Evolutionary conservation across 192 early-diverging fungal species (phyloP).

Genomic region (Coemansia asiatica): DNA sequence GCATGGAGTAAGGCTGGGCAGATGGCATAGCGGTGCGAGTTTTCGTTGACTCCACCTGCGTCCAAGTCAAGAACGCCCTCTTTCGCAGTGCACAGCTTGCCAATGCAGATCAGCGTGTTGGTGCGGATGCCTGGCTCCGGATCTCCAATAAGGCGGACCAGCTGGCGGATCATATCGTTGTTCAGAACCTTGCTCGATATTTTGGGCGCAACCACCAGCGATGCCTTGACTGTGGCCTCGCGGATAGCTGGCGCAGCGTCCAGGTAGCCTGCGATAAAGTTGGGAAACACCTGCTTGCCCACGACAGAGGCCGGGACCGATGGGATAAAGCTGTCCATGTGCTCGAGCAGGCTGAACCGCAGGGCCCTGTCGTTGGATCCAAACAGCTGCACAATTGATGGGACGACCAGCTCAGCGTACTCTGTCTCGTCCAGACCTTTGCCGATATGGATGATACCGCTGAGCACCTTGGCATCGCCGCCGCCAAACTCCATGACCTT

Average conservation of each 20-base stretch:
- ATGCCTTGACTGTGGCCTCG: constrained; percentile 86
- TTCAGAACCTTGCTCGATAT: constrained; percentile 56
- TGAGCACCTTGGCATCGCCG: constrained; percentile 70
- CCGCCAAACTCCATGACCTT: constrained; percentile 80
- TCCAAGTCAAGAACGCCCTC: constrained; percentile 34
- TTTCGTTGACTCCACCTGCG: constrained; percentile 60
- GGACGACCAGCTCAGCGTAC: constrained; percentile 69
- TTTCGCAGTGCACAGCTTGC: constrained; percentile 78
- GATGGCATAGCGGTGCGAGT: constrained; percentile 76
- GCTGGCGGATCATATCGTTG: constrained; percentile 78
- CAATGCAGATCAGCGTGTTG: constrained; percentile 92
- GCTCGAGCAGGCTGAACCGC: constrained; percentile 82
- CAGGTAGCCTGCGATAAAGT: constrained; percentile 83
- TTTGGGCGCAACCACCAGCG: constrained; percentile 72
- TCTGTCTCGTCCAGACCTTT: constrained; percentile 68
- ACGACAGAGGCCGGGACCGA: constrained; percentile 68
- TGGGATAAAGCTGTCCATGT: constrained; percentile 69
- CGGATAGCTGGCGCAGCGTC: constrained; percentile 88
- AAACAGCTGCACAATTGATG: constrained; percentile 83
- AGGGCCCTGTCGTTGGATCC: constrained; percentile 82
- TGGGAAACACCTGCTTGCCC: constrained; percentile 81
- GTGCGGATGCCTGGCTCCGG: constrained; percentile 94
- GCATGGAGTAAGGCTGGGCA: constrained; percentile 80
- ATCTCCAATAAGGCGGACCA: constrained; percentile 89
- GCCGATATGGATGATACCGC: constrained; percentile 85